These are phyloP conservation scores for Xerocomus nothofagi DNA, from an alignment of 1,284 basidiomycete genomes.

Conservation along the genomic window DNA sequence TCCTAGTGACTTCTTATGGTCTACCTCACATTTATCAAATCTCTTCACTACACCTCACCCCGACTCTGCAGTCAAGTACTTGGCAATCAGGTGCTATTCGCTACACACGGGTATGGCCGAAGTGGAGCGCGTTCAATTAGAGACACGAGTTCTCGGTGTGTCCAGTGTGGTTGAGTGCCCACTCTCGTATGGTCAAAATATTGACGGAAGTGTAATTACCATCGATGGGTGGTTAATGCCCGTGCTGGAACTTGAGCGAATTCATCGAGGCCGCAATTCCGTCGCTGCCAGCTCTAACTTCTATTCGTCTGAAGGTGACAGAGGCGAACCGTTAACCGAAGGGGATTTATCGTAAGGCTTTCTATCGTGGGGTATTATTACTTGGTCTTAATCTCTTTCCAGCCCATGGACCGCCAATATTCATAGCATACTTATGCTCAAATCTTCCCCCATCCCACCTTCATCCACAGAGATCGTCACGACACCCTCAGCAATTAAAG, in stretches of 20 bases:
- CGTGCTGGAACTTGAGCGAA: conserved; percentile 60
- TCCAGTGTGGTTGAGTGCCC: conserved; percentile 56
- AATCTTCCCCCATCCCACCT: conserved; percentile 36
- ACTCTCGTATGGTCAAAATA: conserved; percentile 48
- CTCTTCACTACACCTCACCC: conserved; percentile 59
- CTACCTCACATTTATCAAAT: conserved; percentile 55
- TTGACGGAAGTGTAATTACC: conserved; percentile 42
- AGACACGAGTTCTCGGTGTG: conserved; percentile 60
- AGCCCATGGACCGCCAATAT: conserved; percentile 60
- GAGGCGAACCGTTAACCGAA: conserved; percentile 38
- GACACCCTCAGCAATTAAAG: conserved; percentile 61
- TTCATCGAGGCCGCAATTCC: conserved; percentile 54
- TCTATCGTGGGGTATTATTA: background rate
- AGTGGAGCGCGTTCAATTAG: conserved; percentile 64
- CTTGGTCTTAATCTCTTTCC: conserved; percentile 6
- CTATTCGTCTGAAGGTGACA: conserved; percentile 42
- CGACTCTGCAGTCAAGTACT: conserved; percentile 62
- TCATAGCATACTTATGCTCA: conserved; percentile 63
- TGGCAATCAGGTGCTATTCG: conserved; percentile 78
- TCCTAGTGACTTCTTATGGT: conserved; percentile 64
- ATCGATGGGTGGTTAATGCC: conserved; percentile 83
- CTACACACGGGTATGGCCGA: conserved; percentile 78
- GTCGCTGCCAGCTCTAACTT: conserved; percentile 44
- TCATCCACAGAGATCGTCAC: conserved; percentile 52
- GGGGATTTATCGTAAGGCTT: conserved; percentile 54